Percentiles rank a stretch among this genome's conserved stretches.
These are phyloP conservation scores for Corymbia maculata DNA, from an alignment of 345 rosid species.

Conservation along the genomic window DNA sequence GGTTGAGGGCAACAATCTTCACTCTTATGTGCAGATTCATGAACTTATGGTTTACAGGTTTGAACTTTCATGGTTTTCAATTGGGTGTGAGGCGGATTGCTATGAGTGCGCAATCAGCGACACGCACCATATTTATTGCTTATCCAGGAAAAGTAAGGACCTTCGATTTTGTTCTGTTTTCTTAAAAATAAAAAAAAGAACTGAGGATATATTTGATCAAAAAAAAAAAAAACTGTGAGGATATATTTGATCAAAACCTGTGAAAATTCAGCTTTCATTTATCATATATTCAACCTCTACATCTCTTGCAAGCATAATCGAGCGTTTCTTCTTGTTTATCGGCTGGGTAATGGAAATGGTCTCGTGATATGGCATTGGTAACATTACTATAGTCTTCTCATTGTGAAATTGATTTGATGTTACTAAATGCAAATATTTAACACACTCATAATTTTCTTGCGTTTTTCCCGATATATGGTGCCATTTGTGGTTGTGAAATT, in stretches of 20 bases:
- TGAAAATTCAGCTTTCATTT: too few species aligned
- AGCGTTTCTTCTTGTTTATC: too few species aligned
- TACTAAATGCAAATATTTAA: not conserved
- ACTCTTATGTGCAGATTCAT: not conserved
- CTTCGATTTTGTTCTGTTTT: not conserved
- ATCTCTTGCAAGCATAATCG: too few species aligned
- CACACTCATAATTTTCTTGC: not conserved
- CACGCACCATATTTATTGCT: not conserved
- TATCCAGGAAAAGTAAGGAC: not conserved
- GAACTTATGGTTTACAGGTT: not conserved
- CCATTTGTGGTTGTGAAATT: not conserved
- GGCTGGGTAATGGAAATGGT: too few species aligned
- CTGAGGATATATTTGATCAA: too few species aligned
- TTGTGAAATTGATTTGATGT: not conserved
- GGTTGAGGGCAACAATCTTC: not conserved
- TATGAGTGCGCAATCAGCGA: not conserved
- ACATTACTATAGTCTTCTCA: not conserved
- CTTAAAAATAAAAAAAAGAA: not conserved
- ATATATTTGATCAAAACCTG: too few species aligned
- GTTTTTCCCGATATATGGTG: not conserved
- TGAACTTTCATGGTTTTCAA: not conserved
- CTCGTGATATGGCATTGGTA: not conserved
- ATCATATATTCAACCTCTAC: too few species aligned
- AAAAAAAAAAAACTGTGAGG: too few species aligned
- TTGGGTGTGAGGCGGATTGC: not conserved